Percentiles rank a stretch among this genome's conserved stretches.
Evolutionary conservation across 2,329 filamentous ascomycete species (phyloP).

Genomic region (Pestalotiopsis sp.): DNA sequence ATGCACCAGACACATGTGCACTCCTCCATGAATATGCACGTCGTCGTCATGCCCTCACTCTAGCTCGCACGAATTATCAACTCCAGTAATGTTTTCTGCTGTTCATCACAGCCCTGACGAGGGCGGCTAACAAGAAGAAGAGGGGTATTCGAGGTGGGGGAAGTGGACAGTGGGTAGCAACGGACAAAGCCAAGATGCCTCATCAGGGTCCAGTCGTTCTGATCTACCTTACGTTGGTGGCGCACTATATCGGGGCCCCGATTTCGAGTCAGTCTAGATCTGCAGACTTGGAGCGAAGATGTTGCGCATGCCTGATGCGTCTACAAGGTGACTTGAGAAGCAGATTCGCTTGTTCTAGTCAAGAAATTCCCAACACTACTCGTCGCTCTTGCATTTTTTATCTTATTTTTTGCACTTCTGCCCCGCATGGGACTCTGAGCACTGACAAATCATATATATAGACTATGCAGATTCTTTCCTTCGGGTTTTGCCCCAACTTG

Average conservation of each 20-base stretch:
- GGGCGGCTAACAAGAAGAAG: too few species aligned
- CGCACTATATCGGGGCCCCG: slow-evolving; percentile 1
- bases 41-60: background rate
- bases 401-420: background rate
- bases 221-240: background rate
- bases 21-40: background rate
- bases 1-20: background rate
- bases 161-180: background rate
- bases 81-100: background rate
- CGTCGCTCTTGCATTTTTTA: background rate
- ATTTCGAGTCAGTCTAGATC: slow-evolving; percentile 1
- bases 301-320: background rate
- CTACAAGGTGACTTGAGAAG: background rate
- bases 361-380: background rate
- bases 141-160: too few species aligned
- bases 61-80: background rate
- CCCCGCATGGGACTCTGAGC: background rate
- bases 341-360: background rate
- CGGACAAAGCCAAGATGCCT: background rate
- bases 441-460: background rate
- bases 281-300: background rate
- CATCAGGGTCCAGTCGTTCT: background rate
- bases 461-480: background rate
- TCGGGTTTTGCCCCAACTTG: background rate
- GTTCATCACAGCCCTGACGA: too few species aligned